Evolutionary conservation across 208 protist genomes (phyloP), one percentile per base, ranked within the genome.

Genomic region (Wallacemonas collosoma): DNA sequence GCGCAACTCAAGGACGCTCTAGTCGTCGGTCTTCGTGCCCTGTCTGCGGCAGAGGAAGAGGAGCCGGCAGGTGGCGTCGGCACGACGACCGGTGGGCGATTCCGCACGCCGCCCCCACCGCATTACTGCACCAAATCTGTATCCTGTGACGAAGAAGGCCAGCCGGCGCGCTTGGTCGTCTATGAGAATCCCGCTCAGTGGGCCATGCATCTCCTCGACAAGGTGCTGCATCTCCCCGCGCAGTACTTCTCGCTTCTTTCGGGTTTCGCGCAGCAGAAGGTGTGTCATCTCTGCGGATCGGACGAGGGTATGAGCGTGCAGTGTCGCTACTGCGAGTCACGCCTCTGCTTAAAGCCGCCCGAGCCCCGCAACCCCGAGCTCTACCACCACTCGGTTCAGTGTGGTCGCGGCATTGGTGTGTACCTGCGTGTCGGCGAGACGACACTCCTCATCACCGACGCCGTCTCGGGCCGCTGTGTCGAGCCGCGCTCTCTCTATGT

Each of bases 291-390:
- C 9, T 85, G 80, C 62, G 75, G 71, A 4, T 54, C 68, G 45
- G 71, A 75, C 38, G 75, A 72, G 36, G 48, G 41, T 11, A 69
- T 71, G 57, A 75, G 71, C n/a, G 79, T 87, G 40, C 40, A 86
- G 72, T 95, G 90, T 72, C 87, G 82, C 41, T 76, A 68, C 64
- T 95, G 90, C 53, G 87, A 80, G 44, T 57, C 77, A 45, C 38
- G 73, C 8, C 65, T 93, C 51, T 90, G 86, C 65, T 47, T 81
- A 43, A 48, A 70, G 35, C 71, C 68, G 35, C 39, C 65, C n/a
- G 45, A 40, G 41, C n/a, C 43, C 45, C 65, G 51, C 15, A 45
- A 45, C 26, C 77, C 80, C 35, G 88, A 93, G 76, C 66, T 91
- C 12, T 77, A 84, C 66, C n/a, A 64, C 17, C 90, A 95, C 80